Evolutionary conservation across 2,329 filamentous ascomycete species (phyloP).

Genomic region (Claviceps sorghi): DNA sequence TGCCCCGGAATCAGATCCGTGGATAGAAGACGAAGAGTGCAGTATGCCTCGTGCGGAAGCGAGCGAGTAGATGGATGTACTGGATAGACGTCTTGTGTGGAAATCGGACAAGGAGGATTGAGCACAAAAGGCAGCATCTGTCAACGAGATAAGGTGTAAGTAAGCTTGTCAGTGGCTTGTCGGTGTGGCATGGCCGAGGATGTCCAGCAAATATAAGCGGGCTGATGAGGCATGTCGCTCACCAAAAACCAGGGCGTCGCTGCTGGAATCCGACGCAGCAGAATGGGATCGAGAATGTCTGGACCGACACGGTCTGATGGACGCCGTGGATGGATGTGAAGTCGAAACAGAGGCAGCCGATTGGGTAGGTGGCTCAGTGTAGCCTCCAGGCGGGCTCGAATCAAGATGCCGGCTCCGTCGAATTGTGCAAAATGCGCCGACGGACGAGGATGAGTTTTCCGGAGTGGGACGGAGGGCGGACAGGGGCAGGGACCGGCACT

Average conservation of each 20-base stretch:
- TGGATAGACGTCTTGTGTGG: constrained; percentile 52
- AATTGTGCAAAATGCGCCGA: constrained; percentile 18
- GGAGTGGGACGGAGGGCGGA: neutral
- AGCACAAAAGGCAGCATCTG: constrained; percentile 33
- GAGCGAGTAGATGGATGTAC: constrained; percentile 59
- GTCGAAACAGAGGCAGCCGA: constrained; percentile 32
- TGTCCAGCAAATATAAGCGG: constrained; percentile 32
- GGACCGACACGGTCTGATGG: constrained; percentile 28
- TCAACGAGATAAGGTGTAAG: constrained; percentile 22
- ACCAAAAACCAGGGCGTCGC: constrained; percentile 21
- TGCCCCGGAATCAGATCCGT: constrained; percentile 34
- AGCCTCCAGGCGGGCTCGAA: constrained; percentile 40
- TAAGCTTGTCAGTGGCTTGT: constrained; percentile 8
- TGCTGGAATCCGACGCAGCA: constrained; percentile 25
- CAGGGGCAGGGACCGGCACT: neutral
- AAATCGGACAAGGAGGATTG: constrained; percentile 35
- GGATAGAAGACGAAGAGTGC: constrained; percentile 35
- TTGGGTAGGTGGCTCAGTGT: constrained; percentile 45
- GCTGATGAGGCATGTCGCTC: constrained; percentile 30
- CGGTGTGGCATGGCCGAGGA: constrained; percentile 18
- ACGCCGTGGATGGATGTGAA: constrained; percentile 33
- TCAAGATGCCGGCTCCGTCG: constrained; percentile 47
- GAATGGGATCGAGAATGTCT: constrained; percentile 30
- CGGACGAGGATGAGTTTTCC: constrained; percentile 31
- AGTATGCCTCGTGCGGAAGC: constrained; percentile 41